These are phyloP conservation scores for Mentha longifolia DNA, from an alignment of 257 asterid genomes.

Conservation along the genomic window DNA sequence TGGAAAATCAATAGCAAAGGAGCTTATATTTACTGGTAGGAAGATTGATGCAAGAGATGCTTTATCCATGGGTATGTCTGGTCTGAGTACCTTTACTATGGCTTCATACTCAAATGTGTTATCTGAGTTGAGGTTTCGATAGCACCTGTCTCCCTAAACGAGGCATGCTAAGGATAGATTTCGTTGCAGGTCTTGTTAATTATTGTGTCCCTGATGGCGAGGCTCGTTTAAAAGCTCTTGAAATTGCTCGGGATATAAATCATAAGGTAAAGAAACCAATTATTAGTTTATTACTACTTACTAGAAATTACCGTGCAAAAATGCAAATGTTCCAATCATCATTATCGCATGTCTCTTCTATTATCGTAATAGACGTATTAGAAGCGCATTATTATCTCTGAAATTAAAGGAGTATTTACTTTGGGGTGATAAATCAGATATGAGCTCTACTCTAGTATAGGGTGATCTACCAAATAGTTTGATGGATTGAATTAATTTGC, in stretches of 20 bases:
- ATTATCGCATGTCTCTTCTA: background rate
- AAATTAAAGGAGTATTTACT: too few species aligned
- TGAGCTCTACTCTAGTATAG: background rate
- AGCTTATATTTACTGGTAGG: constrained; percentile 68
- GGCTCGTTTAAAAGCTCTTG: constrained; percentile 83
- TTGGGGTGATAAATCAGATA: too few species aligned
- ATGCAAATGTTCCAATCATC: background rate
- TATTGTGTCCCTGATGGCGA: constrained; percentile 81
- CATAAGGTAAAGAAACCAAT: constrained; percentile 59
- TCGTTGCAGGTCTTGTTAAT: constrained; percentile 79
- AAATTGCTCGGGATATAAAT: constrained; percentile 73
- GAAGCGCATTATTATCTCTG: too few species aligned
- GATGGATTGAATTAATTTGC: background rate
- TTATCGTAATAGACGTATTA: background rate
- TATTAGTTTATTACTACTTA: background rate
- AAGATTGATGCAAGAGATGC: constrained; percentile 52
- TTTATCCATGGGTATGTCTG: constrained; percentile 48
- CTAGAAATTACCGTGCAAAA: background rate
- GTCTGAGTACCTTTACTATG: constrained; percentile 19
- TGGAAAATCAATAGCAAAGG: constrained; percentile 86
- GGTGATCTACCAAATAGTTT: background rate
- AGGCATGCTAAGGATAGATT: constrained; percentile 27
- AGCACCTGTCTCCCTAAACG: constrained; percentile 7
- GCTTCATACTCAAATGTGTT: constrained; percentile 13
- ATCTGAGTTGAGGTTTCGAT: constrained; percentile 20